Conservation (phyloP, 345 rosid species). For the Populus tremula region DNA sequence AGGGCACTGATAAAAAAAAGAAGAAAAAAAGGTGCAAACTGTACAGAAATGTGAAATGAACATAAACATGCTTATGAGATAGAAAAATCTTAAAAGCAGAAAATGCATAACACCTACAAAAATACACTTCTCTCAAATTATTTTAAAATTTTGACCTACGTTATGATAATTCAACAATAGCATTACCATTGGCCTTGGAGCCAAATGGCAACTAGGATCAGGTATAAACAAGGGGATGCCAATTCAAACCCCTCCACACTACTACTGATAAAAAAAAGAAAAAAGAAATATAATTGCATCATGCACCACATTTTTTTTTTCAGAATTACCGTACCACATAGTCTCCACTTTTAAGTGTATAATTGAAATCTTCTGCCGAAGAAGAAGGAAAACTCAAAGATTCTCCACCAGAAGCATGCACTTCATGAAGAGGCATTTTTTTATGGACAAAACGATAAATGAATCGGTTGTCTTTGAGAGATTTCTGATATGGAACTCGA, state of each 20-base stretch:
- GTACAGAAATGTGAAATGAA: too few species aligned
- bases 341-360: constrained; percentile 75
- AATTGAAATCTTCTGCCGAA: constrained; percentile 43
- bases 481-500: constrained; percentile 39
- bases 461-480: constrained; percentile 56
- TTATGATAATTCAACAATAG: neutral
- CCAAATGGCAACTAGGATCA: too few species aligned
- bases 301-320: neutral
- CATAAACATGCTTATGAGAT: too few species aligned
- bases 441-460: constrained; percentile 68
- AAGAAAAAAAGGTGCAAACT: too few species aligned
- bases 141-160: neutral
- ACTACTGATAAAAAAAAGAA: too few species aligned
- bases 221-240: too few species aligned
- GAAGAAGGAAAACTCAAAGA: constrained; percentile 25
- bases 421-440: constrained; percentile 28
- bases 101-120: too few species aligned
- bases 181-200: too few species aligned
- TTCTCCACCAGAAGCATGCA: constrained; percentile 36
- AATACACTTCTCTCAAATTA: neutral
- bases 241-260: too few species aligned
- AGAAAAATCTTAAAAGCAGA: too few species aligned
- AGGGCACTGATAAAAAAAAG: too few species aligned
- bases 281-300: neutral
- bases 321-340: constrained; percentile 61